These are phyloP conservation scores for Scheffersomyces titani DNA, from an alignment of 1,139 yeast species.

Conservation along the genomic window DNA sequence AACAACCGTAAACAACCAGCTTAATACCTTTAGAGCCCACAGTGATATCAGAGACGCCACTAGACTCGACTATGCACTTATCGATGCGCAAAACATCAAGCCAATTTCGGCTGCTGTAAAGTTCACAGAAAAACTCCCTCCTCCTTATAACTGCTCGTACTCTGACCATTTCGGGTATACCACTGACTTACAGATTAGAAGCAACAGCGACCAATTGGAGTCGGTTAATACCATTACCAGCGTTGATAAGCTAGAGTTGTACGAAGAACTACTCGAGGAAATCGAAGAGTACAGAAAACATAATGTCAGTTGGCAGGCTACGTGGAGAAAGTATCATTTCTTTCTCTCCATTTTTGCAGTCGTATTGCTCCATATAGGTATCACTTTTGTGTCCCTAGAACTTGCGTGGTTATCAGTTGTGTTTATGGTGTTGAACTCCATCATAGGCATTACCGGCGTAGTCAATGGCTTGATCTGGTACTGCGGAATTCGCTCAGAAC, in stretches of 20 bases:
- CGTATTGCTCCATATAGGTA: slow-evolving; percentile 54
- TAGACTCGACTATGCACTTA: slow-evolving; percentile 85
- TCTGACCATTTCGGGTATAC: slow-evolving; percentile 94
- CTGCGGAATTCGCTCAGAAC: slow-evolving; percentile 77
- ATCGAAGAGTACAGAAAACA: slow-evolving; percentile 56
- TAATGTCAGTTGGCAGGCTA: slow-evolving; percentile 59
- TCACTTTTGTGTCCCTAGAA: slow-evolving; percentile 58
- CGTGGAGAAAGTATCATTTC: slow-evolving; percentile 69
- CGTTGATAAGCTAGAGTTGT: slow-evolving; percentile 37
- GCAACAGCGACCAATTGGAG: slow-evolving; percentile 5
- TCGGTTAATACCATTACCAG: slow-evolving; percentile 3
- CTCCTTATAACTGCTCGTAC: slow-evolving; percentile 60
- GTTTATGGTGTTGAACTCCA: slow-evolving; percentile 51
- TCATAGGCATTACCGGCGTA: slow-evolving; percentile 65
- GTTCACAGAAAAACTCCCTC: slow-evolving; percentile 68
- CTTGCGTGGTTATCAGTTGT: slow-evolving; percentile 64
- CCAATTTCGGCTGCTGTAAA: slow-evolving; percentile 66
- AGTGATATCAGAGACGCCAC: slow-evolving; percentile 75
- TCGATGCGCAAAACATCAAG: slow-evolving; percentile 55
- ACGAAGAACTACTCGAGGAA: slow-evolving; percentile 57
- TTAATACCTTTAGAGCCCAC: slow-evolving; percentile 82
- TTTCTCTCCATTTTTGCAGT: slow-evolving; percentile 52
- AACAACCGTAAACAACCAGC: slow-evolving; percentile 81
- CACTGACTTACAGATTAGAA: slow-evolving; percentile 43
- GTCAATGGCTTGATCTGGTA: slow-evolving; percentile 78